Percentiles rank a stretch among this genome's conserved stretches.
Evolutionary conservation across 2,329 filamentous ascomycete genomes (phyloP).

Genomic region (Remersonia thermophila): DNA sequence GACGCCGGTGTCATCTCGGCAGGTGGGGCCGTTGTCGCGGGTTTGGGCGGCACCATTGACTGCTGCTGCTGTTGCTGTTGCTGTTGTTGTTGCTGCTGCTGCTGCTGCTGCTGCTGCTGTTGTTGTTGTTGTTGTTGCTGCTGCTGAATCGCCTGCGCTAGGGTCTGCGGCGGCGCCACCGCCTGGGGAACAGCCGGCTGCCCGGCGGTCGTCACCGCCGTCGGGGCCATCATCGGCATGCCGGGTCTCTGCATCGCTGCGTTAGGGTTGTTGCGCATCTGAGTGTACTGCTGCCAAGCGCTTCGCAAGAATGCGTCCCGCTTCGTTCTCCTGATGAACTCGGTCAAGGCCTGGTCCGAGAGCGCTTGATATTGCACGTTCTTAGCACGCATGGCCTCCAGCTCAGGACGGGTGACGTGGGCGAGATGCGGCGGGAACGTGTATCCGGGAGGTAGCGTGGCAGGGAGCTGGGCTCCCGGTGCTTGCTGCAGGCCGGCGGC

Average conservation of each 20-base stretch:
- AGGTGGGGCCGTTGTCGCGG: not conserved
- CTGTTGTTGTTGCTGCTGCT: constrained; percentile 2
- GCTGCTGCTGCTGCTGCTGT: constrained; percentile 14
- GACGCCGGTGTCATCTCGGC: no score
- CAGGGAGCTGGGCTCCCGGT: constrained; percentile 1
- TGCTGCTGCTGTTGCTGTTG: constrained; percentile 11
- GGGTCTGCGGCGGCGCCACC: not conserved
- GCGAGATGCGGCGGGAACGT: constrained; percentile 13
- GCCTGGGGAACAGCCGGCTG: no score
- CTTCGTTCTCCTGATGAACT: constrained; percentile 13
- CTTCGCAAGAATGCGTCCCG: constrained; percentile 2
- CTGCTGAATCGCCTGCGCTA: not conserved
- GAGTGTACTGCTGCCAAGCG: constrained; percentile 6
- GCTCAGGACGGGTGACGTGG: constrained; percentile 18
- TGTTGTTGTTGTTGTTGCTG: not conserved
- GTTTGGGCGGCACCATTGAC: not conserved
- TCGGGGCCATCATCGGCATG: not conserved
- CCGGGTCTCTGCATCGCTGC: constrained; percentile 3
- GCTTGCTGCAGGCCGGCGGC: constrained; percentile 8
- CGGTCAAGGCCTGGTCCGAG: constrained; percentile 3
- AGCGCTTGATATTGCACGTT: constrained; percentile 11
- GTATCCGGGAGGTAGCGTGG: constrained; percentile 13
- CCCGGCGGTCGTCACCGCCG: no score
- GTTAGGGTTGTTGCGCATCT: constrained; percentile 6
- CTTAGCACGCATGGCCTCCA: constrained; percentile 17